Evolutionary conservation across 1,284 basidiomycete genomes (phyloP).

Genomic region (Paramarasmius palmivorus): DNA sequence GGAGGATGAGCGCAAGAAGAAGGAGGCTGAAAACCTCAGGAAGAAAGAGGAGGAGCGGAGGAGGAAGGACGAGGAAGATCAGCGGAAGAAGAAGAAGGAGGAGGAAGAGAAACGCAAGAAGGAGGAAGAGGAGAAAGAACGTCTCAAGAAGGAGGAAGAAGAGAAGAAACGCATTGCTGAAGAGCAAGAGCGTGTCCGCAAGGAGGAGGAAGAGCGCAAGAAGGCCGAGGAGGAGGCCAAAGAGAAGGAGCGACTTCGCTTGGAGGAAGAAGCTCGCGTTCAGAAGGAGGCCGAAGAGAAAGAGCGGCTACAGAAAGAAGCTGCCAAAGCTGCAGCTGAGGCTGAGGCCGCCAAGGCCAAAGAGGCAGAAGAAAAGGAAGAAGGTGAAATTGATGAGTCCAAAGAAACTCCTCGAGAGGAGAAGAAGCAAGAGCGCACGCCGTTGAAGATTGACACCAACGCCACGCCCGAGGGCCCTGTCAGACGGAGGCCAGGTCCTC

Average conservation of each 20-base stretch:
- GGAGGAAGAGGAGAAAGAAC: conserved; percentile 33
- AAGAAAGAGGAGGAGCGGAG: conserved; percentile 43
- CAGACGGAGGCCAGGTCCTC: conserved; percentile 66
- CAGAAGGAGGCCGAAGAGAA: conserved; percentile 28
- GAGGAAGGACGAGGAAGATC: conserved; percentile 46
- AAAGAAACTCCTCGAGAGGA: conserved; percentile 30
- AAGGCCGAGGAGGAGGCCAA: conserved; percentile 24
- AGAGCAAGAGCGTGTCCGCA: conserved; percentile 26
- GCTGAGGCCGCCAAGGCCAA: conserved; percentile 19
- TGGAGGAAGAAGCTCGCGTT: conserved; percentile 29
- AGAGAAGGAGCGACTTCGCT: conserved; percentile 22
- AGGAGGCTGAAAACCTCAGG: conserved; percentile 41
- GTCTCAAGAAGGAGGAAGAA: conserved; percentile 20
- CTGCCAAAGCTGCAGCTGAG: conserved; percentile 27
- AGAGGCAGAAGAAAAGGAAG: conserved; percentile 11
- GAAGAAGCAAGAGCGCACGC: conserved; percentile 46
- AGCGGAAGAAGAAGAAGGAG: conserved; percentile 39
- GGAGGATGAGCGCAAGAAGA: conserved; percentile 33
- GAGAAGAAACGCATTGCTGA: conserved; percentile 28
- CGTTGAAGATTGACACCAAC: conserved; percentile 63
- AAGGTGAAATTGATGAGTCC: conserved; percentile 40
- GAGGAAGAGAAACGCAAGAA: conserved; percentile 41
- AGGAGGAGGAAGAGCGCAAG: conserved; percentile 30
- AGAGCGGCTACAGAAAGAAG: conserved; percentile 31
- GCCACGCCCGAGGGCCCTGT: conserved; percentile 34